Percentiles rank a stretch among this genome's conserved stretches.
phyloP scores from a whole-genome alignment of 345 rosid genomes.

The Hypericum perforatum region DNA sequence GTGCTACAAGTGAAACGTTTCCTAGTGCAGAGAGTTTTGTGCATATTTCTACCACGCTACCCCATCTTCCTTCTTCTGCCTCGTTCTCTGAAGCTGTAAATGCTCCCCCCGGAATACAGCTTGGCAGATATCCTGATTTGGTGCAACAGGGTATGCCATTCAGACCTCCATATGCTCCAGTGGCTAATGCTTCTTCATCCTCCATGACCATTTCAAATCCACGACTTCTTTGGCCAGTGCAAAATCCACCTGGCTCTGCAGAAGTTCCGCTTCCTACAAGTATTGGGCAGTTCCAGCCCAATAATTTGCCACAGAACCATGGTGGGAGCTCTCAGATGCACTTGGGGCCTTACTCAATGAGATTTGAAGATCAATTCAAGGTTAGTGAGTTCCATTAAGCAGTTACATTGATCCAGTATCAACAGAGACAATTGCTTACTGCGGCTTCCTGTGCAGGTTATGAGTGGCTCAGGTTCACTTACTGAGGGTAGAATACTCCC shows the following conservation, averaged over 20 bases:
- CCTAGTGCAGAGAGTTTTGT: constrained; percentile 13
- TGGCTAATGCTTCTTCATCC: too few species aligned
- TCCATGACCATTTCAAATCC: too few species aligned
- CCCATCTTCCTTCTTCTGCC: constrained; percentile 7
- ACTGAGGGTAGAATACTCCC: constrained; percentile 15
- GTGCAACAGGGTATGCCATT: constrained; percentile 12
- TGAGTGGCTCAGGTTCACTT: constrained; percentile 12
- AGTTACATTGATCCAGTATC: constrained; percentile 14
- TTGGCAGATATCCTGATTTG: constrained; percentile 8
- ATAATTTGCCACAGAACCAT: constrained; percentile 21
- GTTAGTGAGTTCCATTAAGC: constrained; percentile 23
- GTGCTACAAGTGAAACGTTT: constrained; percentile 8
- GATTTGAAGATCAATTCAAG: constrained; percentile 20
- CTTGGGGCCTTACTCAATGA: constrained; percentile 22
- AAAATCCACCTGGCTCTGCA: neutral
- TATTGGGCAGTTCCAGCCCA: constrained; percentile 23
- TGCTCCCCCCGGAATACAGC: constrained; percentile 13
- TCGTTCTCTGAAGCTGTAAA: constrained; percentile 10
- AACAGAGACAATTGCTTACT: constrained; percentile 10
- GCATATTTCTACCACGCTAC: constrained; percentile 14
- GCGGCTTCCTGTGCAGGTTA: constrained; percentile 13
- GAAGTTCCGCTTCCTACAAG: constrained; percentile 13
- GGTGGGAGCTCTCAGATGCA: constrained; percentile 24
- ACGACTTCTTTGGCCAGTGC: too few species aligned
- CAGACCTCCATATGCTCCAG: constrained; percentile 10